phyloP scores from a whole-genome alignment of 352 stramenopile species.

The Phytophthora fragariae region DNA sequence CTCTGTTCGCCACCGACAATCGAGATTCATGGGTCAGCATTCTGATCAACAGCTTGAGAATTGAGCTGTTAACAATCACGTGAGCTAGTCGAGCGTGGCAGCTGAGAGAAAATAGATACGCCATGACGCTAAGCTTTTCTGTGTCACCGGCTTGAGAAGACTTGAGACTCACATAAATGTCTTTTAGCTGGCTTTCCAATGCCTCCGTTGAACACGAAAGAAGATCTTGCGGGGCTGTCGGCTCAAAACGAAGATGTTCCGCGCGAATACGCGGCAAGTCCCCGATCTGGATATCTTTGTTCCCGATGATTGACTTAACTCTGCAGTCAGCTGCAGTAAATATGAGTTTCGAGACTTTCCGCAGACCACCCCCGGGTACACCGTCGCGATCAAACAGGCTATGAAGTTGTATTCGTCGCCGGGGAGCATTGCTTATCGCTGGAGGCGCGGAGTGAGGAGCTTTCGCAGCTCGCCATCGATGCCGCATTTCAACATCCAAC shows the following conservation, averaged over 20 bases:
- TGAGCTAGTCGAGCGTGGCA: conserved; percentile 68
- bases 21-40: conserved; percentile 50
- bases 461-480: conserved; percentile 26
- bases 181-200: conserved; percentile 77
- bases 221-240: conserved; percentile 47
- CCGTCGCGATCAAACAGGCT: conserved; percentile 45
- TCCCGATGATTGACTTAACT: conserved; percentile 72
- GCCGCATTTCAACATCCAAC: conserved; percentile 1
- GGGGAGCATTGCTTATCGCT: conserved; percentile 8
- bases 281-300: conserved; percentile 56
- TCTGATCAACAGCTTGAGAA: conserved; percentile 69
- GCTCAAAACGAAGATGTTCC: conserved; percentile 50
- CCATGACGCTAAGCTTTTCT: conserved; percentile 61
- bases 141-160: conserved; percentile 23
- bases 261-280: conserved; percentile 32
- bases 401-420: conserved; percentile 27
- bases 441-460: conserved; percentile 45
- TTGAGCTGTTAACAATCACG: conserved; percentile 86
- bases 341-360: conserved; percentile 62
- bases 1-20: conserved; percentile 12
- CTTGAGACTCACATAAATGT: conserved; percentile 80
- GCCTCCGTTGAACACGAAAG: conserved; percentile 53
- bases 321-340: conserved; percentile 64
- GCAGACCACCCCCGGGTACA: conserved; percentile 40
- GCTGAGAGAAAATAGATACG: conserved; percentile 68